These are phyloP conservation scores for Apiotrichum veenhuisii DNA, from an alignment of 1,284 basidiomycete genomes.

Conservation along the genomic window DNA sequence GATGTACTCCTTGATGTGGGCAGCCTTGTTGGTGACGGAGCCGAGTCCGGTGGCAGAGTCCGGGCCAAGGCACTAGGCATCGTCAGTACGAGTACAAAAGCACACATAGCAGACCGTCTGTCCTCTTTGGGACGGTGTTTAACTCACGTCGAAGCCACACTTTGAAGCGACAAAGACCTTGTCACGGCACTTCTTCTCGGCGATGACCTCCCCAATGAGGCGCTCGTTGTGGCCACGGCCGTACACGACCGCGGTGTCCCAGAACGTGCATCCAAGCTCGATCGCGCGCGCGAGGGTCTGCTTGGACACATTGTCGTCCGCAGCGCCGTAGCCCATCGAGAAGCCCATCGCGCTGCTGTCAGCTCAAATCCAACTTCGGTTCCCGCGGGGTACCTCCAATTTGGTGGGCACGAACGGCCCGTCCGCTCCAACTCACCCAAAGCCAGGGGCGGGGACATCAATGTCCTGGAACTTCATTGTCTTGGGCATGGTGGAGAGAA, in stretches of 20 bases:
- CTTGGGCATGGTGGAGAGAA: conserved; percentile 10
- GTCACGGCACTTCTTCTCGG: conserved; percentile 31
- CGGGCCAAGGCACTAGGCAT: conserved; percentile 5
- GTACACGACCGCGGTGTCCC: conserved; percentile 40
- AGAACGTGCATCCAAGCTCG: conserved; percentile 43
- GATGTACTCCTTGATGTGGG: conserved; percentile 42
- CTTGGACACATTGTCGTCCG: conserved; percentile 23
- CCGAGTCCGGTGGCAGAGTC: not conserved
- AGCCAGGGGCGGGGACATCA: conserved; percentile 32
- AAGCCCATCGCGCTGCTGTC: conserved; percentile 28
- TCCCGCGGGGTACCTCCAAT: no score
- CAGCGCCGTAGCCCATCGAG: conserved; percentile 23
- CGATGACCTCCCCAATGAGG: conserved; percentile 45
- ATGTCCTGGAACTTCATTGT: conserved; percentile 30
- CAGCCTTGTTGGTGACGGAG: conserved; percentile 26
- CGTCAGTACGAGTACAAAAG: not conserved
- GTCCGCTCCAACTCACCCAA: conserved; percentile 26
- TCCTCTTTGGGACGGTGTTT: no score
- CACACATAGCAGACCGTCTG: not conserved
- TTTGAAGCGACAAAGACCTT: conserved; percentile 50
- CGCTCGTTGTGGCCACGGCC: conserved; percentile 46
- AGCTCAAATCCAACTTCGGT: no score
- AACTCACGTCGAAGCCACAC: conserved; percentile 37
- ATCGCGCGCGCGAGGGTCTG: conserved; percentile 29
- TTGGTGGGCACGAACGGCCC: no score